Percentiles rank a stretch among this genome's conserved stretches.
Evolutionary conservation across 495 filamentous ascomycete genomes (phyloP).

Genomic region (Platismatia glauca): DNA sequence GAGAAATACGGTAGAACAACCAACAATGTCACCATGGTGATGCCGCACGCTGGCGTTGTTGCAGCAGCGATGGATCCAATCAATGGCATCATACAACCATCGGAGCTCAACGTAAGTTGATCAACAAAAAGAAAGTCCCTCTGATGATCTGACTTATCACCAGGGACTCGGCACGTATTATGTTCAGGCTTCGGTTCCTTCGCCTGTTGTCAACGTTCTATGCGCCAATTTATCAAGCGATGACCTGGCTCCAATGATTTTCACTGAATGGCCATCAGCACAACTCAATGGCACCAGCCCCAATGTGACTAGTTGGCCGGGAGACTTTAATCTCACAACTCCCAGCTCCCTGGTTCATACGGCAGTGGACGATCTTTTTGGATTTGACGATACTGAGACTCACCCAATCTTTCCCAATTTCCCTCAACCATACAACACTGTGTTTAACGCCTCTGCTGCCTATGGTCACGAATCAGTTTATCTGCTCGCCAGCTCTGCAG

Average conservation of each 20-base stretch:
- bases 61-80: conserved; percentile 45
- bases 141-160: neutral
- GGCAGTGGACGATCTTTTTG: conserved; percentile 59
- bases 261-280: conserved; percentile 41
- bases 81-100: conserved; percentile 60
- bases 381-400: conserved; percentile 46
- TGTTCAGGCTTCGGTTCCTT: conserved; percentile 54
- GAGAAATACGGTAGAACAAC: conserved; percentile 41
- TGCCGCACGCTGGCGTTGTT: conserved; percentile 62
- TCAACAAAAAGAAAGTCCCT: neutral
- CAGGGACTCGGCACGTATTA: conserved; percentile 56
- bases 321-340: conserved; percentile 5
- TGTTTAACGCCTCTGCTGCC: conserved; percentile 48
- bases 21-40: conserved; percentile 65
- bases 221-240: conserved; percentile 51
- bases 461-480: conserved; percentile 48
- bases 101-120: conserved; percentile 38
- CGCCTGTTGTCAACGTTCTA: conserved; percentile 58
- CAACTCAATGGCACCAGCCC: conserved; percentile 31
- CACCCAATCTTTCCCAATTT: conserved; percentile 58
- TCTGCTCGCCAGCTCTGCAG: conserved; percentile 47
- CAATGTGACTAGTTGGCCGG: conserved; percentile 28
- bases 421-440: conserved; percentile 54
- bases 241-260: conserved; percentile 56
- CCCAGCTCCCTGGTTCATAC: conserved; percentile 46